phyloP scores from a whole-genome alignment of 2,329 filamentous ascomycete species.

The Alternaria infectoria region DNA sequence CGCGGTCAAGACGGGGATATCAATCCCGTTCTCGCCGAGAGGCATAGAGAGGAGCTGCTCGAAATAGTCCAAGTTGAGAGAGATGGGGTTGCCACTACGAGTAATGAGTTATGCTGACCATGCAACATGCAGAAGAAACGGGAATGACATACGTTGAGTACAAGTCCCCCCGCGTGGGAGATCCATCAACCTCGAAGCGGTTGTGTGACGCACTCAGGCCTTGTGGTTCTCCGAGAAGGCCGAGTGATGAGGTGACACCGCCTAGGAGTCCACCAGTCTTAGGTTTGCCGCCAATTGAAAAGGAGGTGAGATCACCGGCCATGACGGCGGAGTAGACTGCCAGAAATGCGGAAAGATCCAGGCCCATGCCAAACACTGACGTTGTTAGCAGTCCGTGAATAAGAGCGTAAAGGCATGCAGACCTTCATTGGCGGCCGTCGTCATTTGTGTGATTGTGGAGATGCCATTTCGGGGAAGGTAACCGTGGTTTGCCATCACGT shows the following conservation, averaged over 20 bases:
- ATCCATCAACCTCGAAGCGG: conserved; percentile 25
- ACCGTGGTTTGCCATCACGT: conserved; percentile 10
- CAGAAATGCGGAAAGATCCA: conserved; percentile 23
- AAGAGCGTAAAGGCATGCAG: neutral
- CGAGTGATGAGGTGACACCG: conserved; percentile 19
- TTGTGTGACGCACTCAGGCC: conserved; percentile 28
- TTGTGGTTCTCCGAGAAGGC: conserved; percentile 18
- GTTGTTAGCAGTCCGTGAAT: neutral
- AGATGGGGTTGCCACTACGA: conserved; percentile 5
- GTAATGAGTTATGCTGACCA: neutral
- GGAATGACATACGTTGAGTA: conserved; percentile 6
- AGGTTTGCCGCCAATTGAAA: conserved; percentile 21
- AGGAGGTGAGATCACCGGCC: conserved; percentile 17
- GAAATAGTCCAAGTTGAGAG: conserved; percentile 4
- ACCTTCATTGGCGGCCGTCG: conserved; percentile 9
- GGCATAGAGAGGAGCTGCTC: conserved; percentile 10
- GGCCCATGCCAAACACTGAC: conserved; percentile 15
- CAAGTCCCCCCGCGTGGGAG: conserved; percentile 16
- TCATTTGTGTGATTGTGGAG: conserved; percentile 8
- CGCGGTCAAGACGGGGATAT: neutral
- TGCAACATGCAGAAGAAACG: neutral
- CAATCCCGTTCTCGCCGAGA: conserved; percentile 7
- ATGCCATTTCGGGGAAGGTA: conserved; percentile 9
- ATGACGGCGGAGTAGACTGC: conserved; percentile 19
- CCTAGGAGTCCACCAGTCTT: conserved; percentile 23